Conservation (phyloP, 2,329 filamentous ascomycete genomes). For the Tolypocladium ovalisporum region DNA sequence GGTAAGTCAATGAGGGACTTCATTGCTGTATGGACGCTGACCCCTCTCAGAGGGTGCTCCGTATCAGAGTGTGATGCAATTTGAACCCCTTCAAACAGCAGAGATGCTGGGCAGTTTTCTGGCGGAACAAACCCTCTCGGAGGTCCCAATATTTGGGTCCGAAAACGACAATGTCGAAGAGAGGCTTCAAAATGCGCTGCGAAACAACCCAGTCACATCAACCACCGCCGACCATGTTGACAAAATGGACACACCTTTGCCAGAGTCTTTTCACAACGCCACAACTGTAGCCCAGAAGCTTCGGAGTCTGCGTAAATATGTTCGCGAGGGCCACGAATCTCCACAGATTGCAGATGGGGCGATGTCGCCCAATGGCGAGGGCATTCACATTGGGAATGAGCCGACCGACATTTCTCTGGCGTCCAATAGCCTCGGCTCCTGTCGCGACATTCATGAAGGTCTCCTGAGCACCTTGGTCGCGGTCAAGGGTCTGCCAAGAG, state of each 20-base stretch:
- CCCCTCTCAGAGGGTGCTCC: slow-evolving; percentile 30
- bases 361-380: slow-evolving; percentile 12
- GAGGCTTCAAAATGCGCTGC: slow-evolving; percentile 30
- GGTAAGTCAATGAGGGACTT: slow-evolving; percentile 22
- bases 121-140: slow-evolving; percentile 39
- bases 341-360: slow-evolving; percentile 11
- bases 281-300: slow-evolving; percentile 38
- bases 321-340: slow-evolving; percentile 16
- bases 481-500: slow-evolving; percentile 34
- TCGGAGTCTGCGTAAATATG: slow-evolving; percentile 29
- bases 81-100: slow-evolving; percentile 42
- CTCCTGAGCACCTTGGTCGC: slow-evolving; percentile 34
- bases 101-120: slow-evolving; percentile 44
- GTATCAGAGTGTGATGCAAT: slow-evolving; percentile 47
- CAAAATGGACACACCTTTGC: slow-evolving; percentile 22
- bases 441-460: slow-evolving; percentile 46
- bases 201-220: slow-evolving; percentile 20
- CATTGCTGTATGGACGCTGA: slow-evolving; percentile 7
- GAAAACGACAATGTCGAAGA: slow-evolving; percentile 31
- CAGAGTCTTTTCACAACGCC: slow-evolving; percentile 29
- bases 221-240: slow-evolving; percentile 25
- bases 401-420: slow-evolving; percentile 25
- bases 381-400: slow-evolving; percentile 17
- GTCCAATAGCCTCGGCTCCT: slow-evolving; percentile 31
- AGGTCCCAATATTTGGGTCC: slow-evolving; percentile 46